Evolutionary conservation across 148 eudicot species (phyloP).

Genomic region (Rhododendron vialii): DNA sequence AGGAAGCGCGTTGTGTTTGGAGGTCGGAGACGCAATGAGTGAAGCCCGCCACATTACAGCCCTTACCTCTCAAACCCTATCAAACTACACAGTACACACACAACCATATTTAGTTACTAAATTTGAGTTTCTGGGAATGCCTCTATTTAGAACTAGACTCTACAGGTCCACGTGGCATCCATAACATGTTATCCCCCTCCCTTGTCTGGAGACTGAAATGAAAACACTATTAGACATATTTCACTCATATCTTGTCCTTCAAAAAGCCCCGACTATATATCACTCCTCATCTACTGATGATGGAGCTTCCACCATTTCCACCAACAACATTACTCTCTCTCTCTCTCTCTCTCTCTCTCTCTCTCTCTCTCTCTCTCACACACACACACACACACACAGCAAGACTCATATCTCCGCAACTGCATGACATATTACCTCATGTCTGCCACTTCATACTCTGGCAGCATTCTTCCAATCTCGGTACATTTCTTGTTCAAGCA

Average conservation of each 20-base stretch:
- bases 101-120: background rate
- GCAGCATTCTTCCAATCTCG: background rate
- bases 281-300: background rate
- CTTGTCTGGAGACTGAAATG: background rate
- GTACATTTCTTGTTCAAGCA: background rate
- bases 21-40: background rate
- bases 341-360: background rate
- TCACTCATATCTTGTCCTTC: background rate
- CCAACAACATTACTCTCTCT: background rate
- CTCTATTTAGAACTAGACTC: background rate
- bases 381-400: background rate
- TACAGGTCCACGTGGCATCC: conserved; percentile 27
- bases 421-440: background rate
- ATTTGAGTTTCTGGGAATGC: background rate
- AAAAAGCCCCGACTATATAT: background rate
- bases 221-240: background rate
- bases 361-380: background rate
- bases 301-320: background rate
- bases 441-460: background rate
- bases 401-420: background rate
- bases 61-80: background rate
- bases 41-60: background rate
- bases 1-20: background rate
- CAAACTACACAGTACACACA: no score
- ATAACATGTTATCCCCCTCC: conserved; percentile 7